Conservation (phyloP, 345 rosid species). For the Lagerstroemia speciosa region DNA sequence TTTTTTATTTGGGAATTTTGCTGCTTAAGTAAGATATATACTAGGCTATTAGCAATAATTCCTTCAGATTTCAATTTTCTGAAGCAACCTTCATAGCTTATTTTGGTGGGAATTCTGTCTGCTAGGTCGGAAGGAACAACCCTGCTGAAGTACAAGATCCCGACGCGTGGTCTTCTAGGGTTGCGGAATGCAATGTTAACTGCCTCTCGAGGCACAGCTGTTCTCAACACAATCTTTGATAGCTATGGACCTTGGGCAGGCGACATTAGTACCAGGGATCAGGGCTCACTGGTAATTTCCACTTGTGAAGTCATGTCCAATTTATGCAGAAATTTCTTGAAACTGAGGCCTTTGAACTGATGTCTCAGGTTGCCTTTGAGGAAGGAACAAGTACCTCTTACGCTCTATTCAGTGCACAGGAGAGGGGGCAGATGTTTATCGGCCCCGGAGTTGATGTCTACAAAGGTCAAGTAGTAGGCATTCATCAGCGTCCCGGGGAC, state of each 20-base stretch:
- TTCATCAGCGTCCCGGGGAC: slow-evolving; percentile 91
- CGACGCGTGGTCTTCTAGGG: slow-evolving; percentile 98
- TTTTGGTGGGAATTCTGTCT: neutral
- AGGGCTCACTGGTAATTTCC: slow-evolving; percentile 72
- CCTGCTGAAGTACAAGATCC: slow-evolving; percentile 71
- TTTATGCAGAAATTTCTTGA: neutral
- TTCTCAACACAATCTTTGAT: slow-evolving; percentile 82
- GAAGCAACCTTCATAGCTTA: neutral
- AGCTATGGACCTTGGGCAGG: slow-evolving; percentile 94
- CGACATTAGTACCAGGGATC: slow-evolving; percentile 77
- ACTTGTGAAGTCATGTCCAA: neutral
- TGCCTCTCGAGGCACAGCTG: slow-evolving; percentile 94
- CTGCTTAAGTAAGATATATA: too few species aligned
- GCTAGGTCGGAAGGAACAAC: slow-evolving; percentile 77
- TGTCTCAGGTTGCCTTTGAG: slow-evolving; percentile 79
- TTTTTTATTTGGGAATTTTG: too few species aligned
- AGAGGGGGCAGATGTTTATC: slow-evolving; percentile 90
- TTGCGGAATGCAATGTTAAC: slow-evolving; percentile 92
- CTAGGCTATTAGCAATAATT: neutral
- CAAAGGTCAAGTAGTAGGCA: slow-evolving; percentile 88
- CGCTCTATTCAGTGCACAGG: slow-evolving; percentile 79
- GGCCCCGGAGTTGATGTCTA: slow-evolving; percentile 76
- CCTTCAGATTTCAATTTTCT: neutral
- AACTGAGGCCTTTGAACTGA: neutral
- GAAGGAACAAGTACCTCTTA: slow-evolving; percentile 79